Base-by-base conservation (phyloP, 1,284 basidiomycete species). In the Retiboletus flavoniger region DNA sequence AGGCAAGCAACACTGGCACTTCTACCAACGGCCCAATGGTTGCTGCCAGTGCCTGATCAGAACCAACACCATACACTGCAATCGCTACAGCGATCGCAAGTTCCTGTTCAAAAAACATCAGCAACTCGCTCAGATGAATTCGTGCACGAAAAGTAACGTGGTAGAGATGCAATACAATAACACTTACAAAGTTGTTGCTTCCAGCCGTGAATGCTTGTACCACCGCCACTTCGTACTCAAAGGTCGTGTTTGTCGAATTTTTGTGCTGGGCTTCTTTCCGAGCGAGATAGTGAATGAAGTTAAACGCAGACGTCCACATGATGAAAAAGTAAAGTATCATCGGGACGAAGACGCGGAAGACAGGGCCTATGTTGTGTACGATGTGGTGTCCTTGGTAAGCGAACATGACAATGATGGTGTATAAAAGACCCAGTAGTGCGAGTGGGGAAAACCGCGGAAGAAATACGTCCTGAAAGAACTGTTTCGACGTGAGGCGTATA, bases 51-150 rank as follows among this genome's bases (percentile, higher is more conserved):
- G 87, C 89, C 67, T 92, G 85, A 53, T 87, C 81, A 0, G 85
- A 88, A 9, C 83, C 76, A 2, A 86, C 82, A 1, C 90, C 90
- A 65, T 87, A 95, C 0, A 87, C 81, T 0, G 90, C 85, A 34
- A 94, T 87, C 3, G 85, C 81, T 2, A 95, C 86, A 0, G 93
- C 92, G 53, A 94, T 95, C 0, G 92, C 91, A 0, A 95, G 77
- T 70, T 93, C 89, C 81, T 78, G 54, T 2, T 21, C 36, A 36
- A 17, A 29, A 16, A 35, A 9, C 4, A 36, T 51, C 26, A 48
- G 28, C 29, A 26, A 16, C 17, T 32, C 9, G 17, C 8, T 36
- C 17, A n/a, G 10, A 19, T n/a, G 11, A 9, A 31, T 6, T 1
- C 11, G 3, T 17, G 7, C 16, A 16, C 1, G n/a, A 28, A 7